Base-by-base conservation (phyloP, 176 grass and related monocot genomes). In the Triticum timopheevii region DNA sequence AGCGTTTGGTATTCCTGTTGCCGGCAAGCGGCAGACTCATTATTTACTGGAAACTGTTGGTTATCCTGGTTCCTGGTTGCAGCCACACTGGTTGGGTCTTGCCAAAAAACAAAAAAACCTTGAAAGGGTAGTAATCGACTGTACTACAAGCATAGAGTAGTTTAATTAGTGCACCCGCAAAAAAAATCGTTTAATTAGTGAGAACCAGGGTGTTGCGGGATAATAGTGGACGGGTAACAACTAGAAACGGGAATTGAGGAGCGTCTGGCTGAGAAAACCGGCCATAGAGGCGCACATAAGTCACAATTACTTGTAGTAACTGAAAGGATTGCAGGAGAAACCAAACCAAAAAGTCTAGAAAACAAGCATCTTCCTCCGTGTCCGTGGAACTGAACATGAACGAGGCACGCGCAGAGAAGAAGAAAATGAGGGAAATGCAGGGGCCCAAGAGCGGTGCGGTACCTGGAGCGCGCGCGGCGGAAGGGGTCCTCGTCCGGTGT, bases 381-480 rank as follows among this genome's bases (percentile, higher is more conserved):
- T 20, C 28, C 27, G 24, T 68, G 56, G 19, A 59, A 59, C 71
- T 25, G 42, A 49, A 49, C 45, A 49, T 49, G 31, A 86, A 79
- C 61, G 17, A 85, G 5, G 25, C 16, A 68, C 13, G 45, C 13
- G 13, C 28, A 24, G 30, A 35, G 65, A 61, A n/a, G 8, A 13
- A 9, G 3, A 72, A 77, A 3, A 33, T 40, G 22, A 34, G 17
- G 1, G 42, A 23, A 65, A 49, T 8, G 59, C 59, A 52, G 49
- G 59, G 72, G 34, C 30, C 11, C 79, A n/a, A 52, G 50, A 44
- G 31, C 39, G 52, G 64, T 24, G 65, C 31, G 2, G 73, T 86
- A 87, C 89, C 84, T 90, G 17, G 30, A 33, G 22, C 1, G 30
- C 52, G 69, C 25, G 77, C 13, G 62, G 44, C 73, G 73, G 27